Conservation (phyloP, 441 rosid species). For the Brassica hybrid region DNA sequence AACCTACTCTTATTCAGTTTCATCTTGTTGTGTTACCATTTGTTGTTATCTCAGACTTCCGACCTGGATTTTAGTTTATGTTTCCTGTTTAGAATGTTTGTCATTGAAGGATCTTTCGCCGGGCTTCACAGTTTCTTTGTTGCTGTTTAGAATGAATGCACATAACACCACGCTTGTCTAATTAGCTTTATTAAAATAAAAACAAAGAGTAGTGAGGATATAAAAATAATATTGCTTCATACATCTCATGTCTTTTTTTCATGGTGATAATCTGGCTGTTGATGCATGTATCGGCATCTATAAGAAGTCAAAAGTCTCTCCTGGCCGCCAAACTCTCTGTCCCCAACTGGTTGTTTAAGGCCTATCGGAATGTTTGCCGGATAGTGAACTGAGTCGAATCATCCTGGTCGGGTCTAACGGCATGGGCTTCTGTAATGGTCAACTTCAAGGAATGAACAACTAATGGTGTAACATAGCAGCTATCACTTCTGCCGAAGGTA, state of each 20-base stretch:
- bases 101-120: neutral
- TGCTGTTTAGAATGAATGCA: neutral
- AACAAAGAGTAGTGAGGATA: too few relatives aligned
- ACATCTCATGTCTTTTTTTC: neutral
- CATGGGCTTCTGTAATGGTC: too few relatives aligned
- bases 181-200: neutral
- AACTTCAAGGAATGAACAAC: too few relatives aligned
- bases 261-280: too few relatives aligned
- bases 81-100: neutral
- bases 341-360: too few relatives aligned
- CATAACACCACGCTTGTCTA: neutral
- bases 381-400: neutral
- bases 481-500: too few relatives aligned
- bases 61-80: neutral
- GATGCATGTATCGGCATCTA: too few relatives aligned
- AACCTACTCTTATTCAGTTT: slow-evolving; percentile 15
- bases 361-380: too few relatives aligned
- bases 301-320: too few relatives aligned
- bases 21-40: slow-evolving; percentile 29
- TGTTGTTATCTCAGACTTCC: slow-evolving; percentile 16
- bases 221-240: neutral
- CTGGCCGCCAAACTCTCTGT: too few relatives aligned
- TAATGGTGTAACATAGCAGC: too few relatives aligned
- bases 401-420: too few relatives aligned
- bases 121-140: neutral